Percentiles rank a stretch among this genome's conserved stretches.
phyloP scores from a whole-genome alignment of 345 rosid genomes.

The Populus deltoides region DNA sequence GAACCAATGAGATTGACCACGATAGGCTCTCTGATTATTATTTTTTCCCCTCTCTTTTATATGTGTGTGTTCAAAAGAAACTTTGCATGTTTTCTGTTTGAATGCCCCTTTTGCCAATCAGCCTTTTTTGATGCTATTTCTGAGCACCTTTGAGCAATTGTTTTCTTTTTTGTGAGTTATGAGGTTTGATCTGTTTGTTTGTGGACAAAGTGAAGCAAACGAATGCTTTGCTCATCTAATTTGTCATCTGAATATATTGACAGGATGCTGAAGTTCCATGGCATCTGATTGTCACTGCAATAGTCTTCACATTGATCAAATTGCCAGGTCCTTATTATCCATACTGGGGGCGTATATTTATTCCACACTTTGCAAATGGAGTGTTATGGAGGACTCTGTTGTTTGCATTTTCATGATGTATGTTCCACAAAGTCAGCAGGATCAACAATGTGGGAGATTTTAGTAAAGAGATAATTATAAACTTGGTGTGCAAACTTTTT shows the following conservation, averaged over 20 bases:
- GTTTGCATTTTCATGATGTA: conserved; percentile 34
- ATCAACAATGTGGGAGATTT: background rate
- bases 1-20: background rate
- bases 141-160: background rate
- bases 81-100: no score
- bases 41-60: no score
- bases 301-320: conserved; percentile 59
- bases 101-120: no score
- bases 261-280: conserved; percentile 90
- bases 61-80: no score
- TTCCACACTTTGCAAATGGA: conserved; percentile 88
- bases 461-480: no score
- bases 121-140: background rate
- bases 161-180: background rate
- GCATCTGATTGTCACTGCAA: conserved; percentile 67
- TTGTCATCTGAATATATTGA: conserved; percentile 22
- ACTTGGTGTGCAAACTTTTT: no score
- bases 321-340: conserved; percentile 87
- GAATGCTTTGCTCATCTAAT: background rate
- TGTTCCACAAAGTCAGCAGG: conserved; percentile 36
- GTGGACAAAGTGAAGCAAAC: background rate
- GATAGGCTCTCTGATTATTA: background rate
- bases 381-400: conserved; percentile 61
- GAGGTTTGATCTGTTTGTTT: background rate
- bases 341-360: conserved; percentile 71